Percentiles rank a stretch among this genome's conserved stretches.
phyloP scores from a whole-genome alignment of 2,329 filamentous ascomycete genomes.

The Xylaria arbuscula region DNA sequence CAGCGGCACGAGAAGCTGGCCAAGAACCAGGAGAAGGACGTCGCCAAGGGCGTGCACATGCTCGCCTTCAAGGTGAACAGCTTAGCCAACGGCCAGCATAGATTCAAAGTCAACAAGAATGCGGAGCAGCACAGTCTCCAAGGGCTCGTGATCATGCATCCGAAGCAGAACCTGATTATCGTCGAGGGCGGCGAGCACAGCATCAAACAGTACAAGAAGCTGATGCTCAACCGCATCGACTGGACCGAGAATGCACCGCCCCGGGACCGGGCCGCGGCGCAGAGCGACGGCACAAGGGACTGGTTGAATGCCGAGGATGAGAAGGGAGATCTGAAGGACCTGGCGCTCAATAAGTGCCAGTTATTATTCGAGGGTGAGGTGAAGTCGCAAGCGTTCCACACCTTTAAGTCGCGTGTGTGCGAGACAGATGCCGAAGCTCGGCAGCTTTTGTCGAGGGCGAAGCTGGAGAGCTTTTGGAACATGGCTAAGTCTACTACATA shows the following conservation, averaged over 20 bases:
- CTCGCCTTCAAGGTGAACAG: conserved; percentile 90
- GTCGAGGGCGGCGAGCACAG: conserved; percentile 91
- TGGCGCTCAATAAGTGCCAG: conserved; percentile 82
- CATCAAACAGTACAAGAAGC: conserved; percentile 86
- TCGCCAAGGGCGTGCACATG: conserved; percentile 84
- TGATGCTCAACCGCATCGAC: conserved; percentile 93
- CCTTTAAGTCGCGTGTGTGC: conserved; percentile 90
- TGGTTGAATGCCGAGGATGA: conserved; percentile 87
- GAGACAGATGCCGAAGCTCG: conserved; percentile 91
- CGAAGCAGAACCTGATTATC: conserved; percentile 86
- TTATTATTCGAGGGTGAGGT: conserved; percentile 93
- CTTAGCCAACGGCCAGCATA: conserved; percentile 91
- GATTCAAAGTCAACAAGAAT: conserved; percentile 92
- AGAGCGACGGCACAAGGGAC: conserved; percentile 67
- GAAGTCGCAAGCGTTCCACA: conserved; percentile 82
- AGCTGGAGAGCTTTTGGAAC: conserved; percentile 97
- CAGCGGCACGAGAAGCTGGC: conserved; percentile 85
- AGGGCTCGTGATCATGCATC: conserved; percentile 91
- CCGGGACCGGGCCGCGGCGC: conserved; percentile 67
- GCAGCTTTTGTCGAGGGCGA: conserved; percentile 79
- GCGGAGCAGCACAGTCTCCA: conserved; percentile 89
- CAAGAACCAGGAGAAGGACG: conserved; percentile 86
- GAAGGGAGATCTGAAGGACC: conserved; percentile 80
- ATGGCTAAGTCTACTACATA: conserved; percentile 73
- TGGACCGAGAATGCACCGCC: conserved; percentile 91